These are phyloP conservation scores for Delphinella strobiligena DNA, from an alignment of 2,329 filamentous ascomycete genomes.

Conservation along the genomic window DNA sequence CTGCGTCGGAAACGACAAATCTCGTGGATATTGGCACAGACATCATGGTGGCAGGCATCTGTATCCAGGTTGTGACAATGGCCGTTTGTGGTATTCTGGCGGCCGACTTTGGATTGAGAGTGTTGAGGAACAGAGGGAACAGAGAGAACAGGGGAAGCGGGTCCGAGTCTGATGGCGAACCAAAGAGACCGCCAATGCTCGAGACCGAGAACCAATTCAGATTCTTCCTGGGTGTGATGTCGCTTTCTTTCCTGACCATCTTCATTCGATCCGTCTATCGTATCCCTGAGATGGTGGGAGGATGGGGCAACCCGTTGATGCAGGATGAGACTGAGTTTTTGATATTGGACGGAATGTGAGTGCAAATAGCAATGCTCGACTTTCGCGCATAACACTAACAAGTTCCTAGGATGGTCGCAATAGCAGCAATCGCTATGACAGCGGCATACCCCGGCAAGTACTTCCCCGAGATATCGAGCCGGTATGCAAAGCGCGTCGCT, in stretches of 20 bases:
- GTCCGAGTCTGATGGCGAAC: too few relatives aligned
- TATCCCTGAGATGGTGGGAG: conserved; percentile 38
- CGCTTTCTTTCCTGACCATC: conserved; percentile 49
- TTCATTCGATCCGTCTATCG: conserved; percentile 55
- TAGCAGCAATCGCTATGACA: conserved; percentile 29
- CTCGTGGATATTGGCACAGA: conserved; percentile 27
- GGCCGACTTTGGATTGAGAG: conserved; percentile 25
- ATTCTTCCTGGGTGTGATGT: conserved; percentile 43
- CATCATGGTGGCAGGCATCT: conserved; percentile 34
- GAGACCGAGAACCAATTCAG: too few relatives aligned
- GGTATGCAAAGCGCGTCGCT: neutral
- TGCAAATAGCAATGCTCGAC: conserved; percentile 9
- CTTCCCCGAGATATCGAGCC: conserved; percentile 19
- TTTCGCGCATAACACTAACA: neutral
- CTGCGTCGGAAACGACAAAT: conserved; percentile 19
- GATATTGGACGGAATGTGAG: conserved; percentile 36
- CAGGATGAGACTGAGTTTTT: conserved; percentile 35
- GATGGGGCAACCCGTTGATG: conserved; percentile 37
- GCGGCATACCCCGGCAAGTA: conserved; percentile 34
- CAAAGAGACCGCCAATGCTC: too few relatives aligned
- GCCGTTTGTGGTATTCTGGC: conserved; percentile 29
- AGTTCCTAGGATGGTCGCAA: conserved; percentile 30
- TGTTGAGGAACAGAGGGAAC: conserved; percentile 4
- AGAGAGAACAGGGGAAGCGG: too few relatives aligned
- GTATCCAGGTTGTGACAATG: conserved; percentile 32